phyloP scores from a whole-genome alignment of 371 early-diverging fungal species.

The Mortierella sp. region DNA sequence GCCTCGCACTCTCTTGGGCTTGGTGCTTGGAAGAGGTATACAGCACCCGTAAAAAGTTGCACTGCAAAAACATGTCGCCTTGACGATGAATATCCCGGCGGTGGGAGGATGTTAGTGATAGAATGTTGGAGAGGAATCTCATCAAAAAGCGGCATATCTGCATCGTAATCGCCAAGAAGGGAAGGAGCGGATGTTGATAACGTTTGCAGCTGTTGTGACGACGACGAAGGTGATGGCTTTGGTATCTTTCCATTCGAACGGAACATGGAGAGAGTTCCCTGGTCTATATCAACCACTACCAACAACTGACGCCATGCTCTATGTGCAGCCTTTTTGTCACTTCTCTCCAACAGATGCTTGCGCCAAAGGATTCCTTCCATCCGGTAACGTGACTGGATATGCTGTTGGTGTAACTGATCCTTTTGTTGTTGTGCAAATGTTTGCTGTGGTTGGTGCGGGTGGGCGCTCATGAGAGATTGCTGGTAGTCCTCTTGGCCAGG shows the following conservation, averaged over 20 bases:
- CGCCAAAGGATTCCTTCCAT: conserved; percentile 88
- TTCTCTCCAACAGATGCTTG: conserved; percentile 85
- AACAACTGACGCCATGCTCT: conserved; percentile 91
- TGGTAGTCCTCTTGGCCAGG: conserved; percentile 9
- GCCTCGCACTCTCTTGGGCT: conserved; percentile 75
- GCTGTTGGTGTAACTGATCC: conserved; percentile 23
- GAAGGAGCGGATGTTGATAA: conserved; percentile 1
- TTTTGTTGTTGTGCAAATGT: conserved; percentile 31
- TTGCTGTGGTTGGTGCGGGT: neutral
- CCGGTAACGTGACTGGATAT: conserved; percentile 62
- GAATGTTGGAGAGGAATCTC: conserved; percentile 81
- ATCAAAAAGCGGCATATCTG: conserved; percentile 53
- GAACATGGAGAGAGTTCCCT: conserved; percentile 85
- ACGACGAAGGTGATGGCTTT: conserved; percentile 4
- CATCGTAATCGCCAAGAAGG: conserved; percentile 4
- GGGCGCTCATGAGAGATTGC: neutral
- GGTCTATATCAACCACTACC: conserved; percentile 68
- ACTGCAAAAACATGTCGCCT: conserved; percentile 88
- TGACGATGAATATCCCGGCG: conserved; percentile 84
- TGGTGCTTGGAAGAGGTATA: conserved; percentile 86
- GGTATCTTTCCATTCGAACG: conserved; percentile 67
- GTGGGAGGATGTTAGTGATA: conserved; percentile 81
- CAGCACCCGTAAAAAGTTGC: conserved; percentile 81
- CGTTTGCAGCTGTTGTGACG: conserved; percentile 1
- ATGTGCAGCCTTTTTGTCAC: conserved; percentile 83